A percentile compares a stretch with the other conserved stretches of the same genome.
Conservation (phyloP, 2,329 filamentous ascomycete species). For the Venturia nashicola region DNA sequence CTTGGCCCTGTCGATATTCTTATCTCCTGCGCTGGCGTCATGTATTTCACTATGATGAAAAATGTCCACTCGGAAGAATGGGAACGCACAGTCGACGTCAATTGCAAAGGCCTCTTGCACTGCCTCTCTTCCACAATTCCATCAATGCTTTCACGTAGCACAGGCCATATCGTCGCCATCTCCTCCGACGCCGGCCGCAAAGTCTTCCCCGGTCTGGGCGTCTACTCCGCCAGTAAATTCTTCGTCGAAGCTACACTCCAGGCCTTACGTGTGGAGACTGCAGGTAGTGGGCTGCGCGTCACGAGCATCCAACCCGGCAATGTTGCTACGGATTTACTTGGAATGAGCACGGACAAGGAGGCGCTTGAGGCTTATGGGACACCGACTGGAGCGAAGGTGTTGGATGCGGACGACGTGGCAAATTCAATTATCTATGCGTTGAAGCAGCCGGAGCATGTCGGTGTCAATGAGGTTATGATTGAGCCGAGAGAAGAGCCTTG, state of each 20-base stretch:
- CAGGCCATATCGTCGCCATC: constrained; percentile 66
- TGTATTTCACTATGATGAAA: constrained; percentile 84
- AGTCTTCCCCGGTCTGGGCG: constrained; percentile 68
- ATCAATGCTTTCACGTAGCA: constrained; percentile 55
- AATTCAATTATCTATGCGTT: constrained; percentile 62
- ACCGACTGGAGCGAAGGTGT: constrained; percentile 60
- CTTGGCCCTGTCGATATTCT: constrained; percentile 67
- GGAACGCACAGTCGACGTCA: constrained; percentile 73
- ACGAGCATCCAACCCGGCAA: constrained; percentile 70
- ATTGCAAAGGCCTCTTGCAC: constrained; percentile 73
- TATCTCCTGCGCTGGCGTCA: constrained; percentile 70
- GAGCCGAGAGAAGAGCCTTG: constrained; percentile 68
- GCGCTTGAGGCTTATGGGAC: constrained; percentile 69
- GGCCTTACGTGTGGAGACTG: constrained; percentile 61
- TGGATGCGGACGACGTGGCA: constrained; percentile 64
- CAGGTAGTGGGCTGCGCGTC: constrained; percentile 58
- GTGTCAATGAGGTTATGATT: constrained; percentile 70
- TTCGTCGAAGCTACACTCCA: constrained; percentile 78
- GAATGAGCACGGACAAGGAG: constrained; percentile 64
- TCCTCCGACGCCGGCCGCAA: constrained; percentile 74
- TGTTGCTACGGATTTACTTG: constrained; percentile 58
- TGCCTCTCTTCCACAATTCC: constrained; percentile 59
- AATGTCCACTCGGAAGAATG: constrained; percentile 63
- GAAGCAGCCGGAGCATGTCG: constrained; percentile 60
- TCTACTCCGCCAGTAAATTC: constrained; percentile 76